Percentiles rank a stretch among this genome's conserved stretches.
Evolutionary conservation across 225 moss, liverwort and hornwort genomes (phyloP).

Genomic region (Marchantia polymorpha): DNA sequence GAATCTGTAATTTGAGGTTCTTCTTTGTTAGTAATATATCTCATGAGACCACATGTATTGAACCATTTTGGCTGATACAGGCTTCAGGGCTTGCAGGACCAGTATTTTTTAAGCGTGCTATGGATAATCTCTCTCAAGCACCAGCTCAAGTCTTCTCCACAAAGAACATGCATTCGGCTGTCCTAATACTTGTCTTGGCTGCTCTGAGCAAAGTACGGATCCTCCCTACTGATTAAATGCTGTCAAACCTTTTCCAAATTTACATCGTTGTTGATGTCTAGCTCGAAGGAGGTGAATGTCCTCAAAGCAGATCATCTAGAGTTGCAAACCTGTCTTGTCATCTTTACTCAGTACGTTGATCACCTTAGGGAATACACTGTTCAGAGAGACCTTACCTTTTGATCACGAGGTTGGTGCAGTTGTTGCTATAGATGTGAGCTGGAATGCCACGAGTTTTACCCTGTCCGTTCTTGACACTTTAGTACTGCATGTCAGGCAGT

Average conservation of each 20-base stretch:
- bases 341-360: not conserved
- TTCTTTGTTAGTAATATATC: not conserved
- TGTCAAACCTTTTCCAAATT: not conserved
- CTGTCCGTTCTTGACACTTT: not conserved
- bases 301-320: not conserved
- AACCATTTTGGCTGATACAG: constrained; percentile 37
- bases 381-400: not conserved
- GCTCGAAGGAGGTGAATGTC: not conserved
- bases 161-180: constrained; percentile 47
- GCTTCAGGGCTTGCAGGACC: constrained; percentile 86
- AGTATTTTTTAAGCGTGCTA: constrained; percentile 80
- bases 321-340: not conserved
- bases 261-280: not conserved
- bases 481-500: constrained; percentile 52
- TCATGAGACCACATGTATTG: not conserved
- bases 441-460: not conserved
- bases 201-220: constrained; percentile 48
- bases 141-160: constrained; percentile 38
- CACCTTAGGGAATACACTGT: not conserved
- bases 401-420: not conserved
- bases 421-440: not conserved
- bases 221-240: not conserved
- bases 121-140: constrained; percentile 70
- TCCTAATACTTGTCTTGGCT: constrained; percentile 72
- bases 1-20: not conserved